Base-by-base conservation (phyloP, 1,284 basidiomycete genomes). In the Phellopilus nigrolimitatus region DNA sequence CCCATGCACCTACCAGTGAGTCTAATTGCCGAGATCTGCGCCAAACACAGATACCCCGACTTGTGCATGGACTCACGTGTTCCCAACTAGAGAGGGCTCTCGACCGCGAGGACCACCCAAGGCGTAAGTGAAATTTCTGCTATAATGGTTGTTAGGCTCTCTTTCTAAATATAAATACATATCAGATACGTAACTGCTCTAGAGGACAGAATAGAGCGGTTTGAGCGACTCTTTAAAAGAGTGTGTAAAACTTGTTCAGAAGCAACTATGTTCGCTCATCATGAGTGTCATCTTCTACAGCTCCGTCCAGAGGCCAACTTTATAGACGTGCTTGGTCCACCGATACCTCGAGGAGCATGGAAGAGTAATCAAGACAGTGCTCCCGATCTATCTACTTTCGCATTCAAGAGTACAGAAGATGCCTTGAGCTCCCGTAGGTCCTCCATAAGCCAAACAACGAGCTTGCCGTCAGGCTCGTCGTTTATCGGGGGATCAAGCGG, bases 21-120 rank as follows among this genome's bases (percentile, higher is more conserved):
- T 74, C 25, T 36, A 45, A 22, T 24, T 15, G 28, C 45, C 38
- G 25, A 17, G 53, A 42, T 34, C 36, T n/a, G 21, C 52, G 46
- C 25, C n/a, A n/a, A n/a, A n/a, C n/a, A n/a, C n/a, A n/a, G n/a
- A n/a, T n/a, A n/a, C n/a, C n/a, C n/a, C n/a, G n/a, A 56, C 53
- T 54, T 10, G 31, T 17, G 4, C 27, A 44, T 17, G 30, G 13
- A 17, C 39, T 44, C 5, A 53, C 4, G 47, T 27, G 31, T 19
- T 56, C 48, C 49, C 38, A 46, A 38, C 33, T 50, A 87, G 84
- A n/a, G 84, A 86, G 64, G 74, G 75, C 3, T 91, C 88, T 1
- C 87, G 84, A 60, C 84, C 89, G 47, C 76, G 91, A 53, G 89
- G 90, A 0, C 90, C 90, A 10, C 83, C 90, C 0, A 92, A 93